Evolutionary conservation across 2,329 filamentous ascomycete genomes (phyloP).

Genomic region (Penicillium sp.): DNA sequence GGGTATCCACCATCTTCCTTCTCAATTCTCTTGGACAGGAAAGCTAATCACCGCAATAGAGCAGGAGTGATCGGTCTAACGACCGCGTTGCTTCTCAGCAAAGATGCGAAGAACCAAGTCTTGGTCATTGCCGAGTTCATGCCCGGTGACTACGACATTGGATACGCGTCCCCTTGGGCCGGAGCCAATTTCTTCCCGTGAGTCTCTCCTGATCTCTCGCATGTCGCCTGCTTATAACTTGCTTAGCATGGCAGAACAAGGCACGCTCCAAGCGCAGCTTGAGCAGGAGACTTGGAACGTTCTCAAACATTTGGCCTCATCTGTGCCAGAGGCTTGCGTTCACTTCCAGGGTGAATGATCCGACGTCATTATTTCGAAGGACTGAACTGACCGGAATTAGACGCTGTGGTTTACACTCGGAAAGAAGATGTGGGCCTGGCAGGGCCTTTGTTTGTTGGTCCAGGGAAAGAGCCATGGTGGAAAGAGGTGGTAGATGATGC

Average conservation of each 20-base stretch:
- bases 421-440: not conserved
- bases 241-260: not conserved
- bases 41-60: conserved; percentile 35
- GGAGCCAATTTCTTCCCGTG: conserved; percentile 75
- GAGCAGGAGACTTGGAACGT: conserved; percentile 58
- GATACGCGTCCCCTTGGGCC: conserved; percentile 86
- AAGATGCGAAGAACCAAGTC: conserved; percentile 53
- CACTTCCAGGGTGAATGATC: conserved; percentile 63
- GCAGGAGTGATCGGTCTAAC: conserved; percentile 65
- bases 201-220: conserved; percentile 28
- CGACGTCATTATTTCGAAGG: not conserved
- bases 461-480: not conserved
- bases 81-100: conserved; percentile 60
- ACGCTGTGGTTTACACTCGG: not conserved
- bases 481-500: not conserved
- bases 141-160: conserved; percentile 85
- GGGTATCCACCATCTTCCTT: not conserved
- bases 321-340: conserved; percentile 71
- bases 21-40: not conserved
- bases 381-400: not conserved
- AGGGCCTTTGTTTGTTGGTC: not conserved
- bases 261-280: conserved; percentile 24
- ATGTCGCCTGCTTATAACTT: not conserved
- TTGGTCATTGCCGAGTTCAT: conserved; percentile 79
- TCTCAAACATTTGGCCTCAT: conserved; percentile 55